These are phyloP conservation scores for Circinella umbellata DNA, from an alignment of 371 early-diverging fungal species.

Conservation along the genomic window DNA sequence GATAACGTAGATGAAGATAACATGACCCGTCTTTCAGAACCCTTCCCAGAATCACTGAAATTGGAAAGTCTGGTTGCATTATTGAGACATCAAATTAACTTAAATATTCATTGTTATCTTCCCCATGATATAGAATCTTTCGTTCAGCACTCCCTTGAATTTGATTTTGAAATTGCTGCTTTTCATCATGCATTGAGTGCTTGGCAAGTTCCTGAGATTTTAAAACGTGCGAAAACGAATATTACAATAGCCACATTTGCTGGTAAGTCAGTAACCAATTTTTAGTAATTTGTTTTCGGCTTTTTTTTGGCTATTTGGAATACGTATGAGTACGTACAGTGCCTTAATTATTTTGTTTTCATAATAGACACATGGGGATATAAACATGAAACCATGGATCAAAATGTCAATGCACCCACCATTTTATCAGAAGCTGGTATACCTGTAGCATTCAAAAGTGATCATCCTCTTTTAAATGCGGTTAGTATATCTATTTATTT, in stretches of 20 bases:
- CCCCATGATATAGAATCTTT: constrained; percentile 63
- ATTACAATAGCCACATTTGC: constrained; percentile 77
- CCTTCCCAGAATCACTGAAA: constrained; percentile 57
- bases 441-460: constrained; percentile 80
- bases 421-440: constrained; percentile 75
- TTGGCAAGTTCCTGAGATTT: constrained; percentile 60
- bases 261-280: constrained; percentile 48
- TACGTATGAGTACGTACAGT: no score
- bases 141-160: constrained; percentile 64
- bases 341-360: no score
- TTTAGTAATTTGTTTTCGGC: no score
- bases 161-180: constrained; percentile 65
- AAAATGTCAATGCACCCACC: constrained; percentile 64
- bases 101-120: constrained; percentile 65
- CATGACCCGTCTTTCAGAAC: constrained; percentile 33
- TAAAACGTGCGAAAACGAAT: constrained; percentile 58
- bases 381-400: constrained; percentile 74
- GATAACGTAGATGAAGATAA: constrained; percentile 21
- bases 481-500: constrained; percentile 25
- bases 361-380: constrained; percentile 58
- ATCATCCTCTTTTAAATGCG: constrained; percentile 83
- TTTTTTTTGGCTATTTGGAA: no score
- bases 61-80: constrained; percentile 60
- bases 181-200: constrained; percentile 76
- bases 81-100: constrained; percentile 57